Evolutionary conservation across 257 asterid species (phyloP).

Genomic region (Lantana camara): DNA sequence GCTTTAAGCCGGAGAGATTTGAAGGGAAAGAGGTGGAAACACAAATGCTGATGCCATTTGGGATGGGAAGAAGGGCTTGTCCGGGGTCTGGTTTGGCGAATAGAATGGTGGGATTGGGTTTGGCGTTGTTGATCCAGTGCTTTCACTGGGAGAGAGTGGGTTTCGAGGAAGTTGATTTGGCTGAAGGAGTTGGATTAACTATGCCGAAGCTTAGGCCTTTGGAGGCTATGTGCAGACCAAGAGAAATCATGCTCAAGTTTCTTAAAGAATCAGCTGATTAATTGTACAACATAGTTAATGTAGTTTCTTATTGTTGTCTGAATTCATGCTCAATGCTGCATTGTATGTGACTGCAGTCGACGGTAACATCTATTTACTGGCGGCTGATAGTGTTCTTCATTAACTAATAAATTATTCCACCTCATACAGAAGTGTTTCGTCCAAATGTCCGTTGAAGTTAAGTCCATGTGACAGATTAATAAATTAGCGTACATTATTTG

Average conservation of each 20-base stretch:
- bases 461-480: too few relatives aligned
- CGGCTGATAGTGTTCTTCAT: too few relatives aligned
- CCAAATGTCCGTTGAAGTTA: too few relatives aligned
- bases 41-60: constrained; percentile 39
- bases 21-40: constrained; percentile 30
- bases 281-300: too few relatives aligned
- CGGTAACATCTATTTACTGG: too few relatives aligned
- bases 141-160: constrained; percentile 40
- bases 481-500: too few relatives aligned
- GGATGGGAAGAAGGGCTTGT: constrained; percentile 50
- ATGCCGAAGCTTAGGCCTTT: constrained; percentile 50
- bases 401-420: too few relatives aligned
- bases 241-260: constrained; percentile 20
- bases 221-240: constrained; percentile 41
- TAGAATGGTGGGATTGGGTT: constrained; percentile 39
- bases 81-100: constrained; percentile 42
- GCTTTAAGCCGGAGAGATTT: constrained; percentile 47
- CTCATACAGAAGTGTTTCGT: too few relatives aligned
- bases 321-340: too few relatives aligned
- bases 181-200: constrained; percentile 41
- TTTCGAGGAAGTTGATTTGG: constrained; percentile 31
- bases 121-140: constrained; percentile 45
- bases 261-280: neutral
- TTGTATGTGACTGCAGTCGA: too few relatives aligned
- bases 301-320: too few relatives aligned